These are phyloP conservation scores for Nannochloropsis limnetica DNA, from an alignment of 352 stramenopile species.

Conservation along the genomic window DNA sequence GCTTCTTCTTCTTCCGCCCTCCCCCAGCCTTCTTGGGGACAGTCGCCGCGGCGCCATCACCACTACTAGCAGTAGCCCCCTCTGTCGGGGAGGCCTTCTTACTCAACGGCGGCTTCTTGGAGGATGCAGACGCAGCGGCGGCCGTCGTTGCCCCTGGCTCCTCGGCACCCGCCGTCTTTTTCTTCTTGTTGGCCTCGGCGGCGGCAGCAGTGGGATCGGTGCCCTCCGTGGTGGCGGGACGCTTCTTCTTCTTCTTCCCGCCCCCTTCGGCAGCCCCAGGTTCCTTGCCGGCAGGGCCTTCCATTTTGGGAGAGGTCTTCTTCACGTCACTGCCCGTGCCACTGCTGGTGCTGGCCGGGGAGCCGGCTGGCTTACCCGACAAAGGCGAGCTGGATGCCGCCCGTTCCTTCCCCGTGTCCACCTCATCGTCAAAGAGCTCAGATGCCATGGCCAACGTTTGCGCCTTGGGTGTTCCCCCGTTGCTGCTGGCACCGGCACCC, in stretches of 20 bases:
- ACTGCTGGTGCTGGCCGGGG: neutral
- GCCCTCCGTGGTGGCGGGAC: neutral
- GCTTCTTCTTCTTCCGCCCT: conserved; percentile 15
- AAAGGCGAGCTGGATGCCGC: too few relatives aligned
- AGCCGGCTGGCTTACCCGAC: neutral
- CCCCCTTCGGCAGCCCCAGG: neutral
- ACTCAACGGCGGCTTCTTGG: neutral
- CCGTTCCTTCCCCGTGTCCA: neutral
- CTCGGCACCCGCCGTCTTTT: neutral
- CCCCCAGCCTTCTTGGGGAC: neutral
- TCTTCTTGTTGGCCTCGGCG: neutral
- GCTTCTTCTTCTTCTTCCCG: neutral
- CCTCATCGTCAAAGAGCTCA: neutral
- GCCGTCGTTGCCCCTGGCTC: neutral
- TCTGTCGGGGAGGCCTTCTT: neutral
- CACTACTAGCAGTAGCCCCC: neutral
- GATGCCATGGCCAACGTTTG: neutral
- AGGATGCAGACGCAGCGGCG: neutral
- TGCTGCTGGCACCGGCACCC: neutral
- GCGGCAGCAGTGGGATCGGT: neutral
- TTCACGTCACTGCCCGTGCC: conserved; percentile 22
- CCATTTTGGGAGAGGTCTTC: neutral
- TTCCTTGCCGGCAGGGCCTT: neutral
- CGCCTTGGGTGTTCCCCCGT: neutral
- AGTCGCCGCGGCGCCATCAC: neutral